A percentile compares a stretch with the other conserved stretches of the same genome.
These are phyloP conservation scores for Pleurotus sapidus DNA, from an alignment of 768 basidiomycete species.

Conservation along the genomic window DNA sequence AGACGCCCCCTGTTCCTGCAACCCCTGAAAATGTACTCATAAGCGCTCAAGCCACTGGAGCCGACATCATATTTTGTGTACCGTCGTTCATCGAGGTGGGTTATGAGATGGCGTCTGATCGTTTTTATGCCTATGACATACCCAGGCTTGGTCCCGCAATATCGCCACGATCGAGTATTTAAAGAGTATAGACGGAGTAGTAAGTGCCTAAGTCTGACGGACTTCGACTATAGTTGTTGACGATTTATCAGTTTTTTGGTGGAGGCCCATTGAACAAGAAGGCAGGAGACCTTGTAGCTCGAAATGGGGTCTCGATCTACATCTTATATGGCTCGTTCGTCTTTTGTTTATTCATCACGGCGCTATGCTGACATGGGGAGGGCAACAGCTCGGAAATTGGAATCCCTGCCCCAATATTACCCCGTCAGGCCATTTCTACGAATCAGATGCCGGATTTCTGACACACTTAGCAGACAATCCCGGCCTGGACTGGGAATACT, in stretches of 20 bases:
- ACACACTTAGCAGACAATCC: background rate
- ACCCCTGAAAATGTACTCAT: conserved; percentile 26
- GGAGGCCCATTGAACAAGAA: conserved; percentile 36
- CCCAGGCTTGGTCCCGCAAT: conserved; percentile 15
- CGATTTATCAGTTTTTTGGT: conserved; percentile 24
- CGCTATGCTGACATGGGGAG: no score
- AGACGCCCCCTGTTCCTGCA: conserved; percentile 20
- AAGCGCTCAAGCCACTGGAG: conserved; percentile 16
- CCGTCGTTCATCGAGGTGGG: conserved; percentile 30
- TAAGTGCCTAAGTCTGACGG: conserved; percentile 14
- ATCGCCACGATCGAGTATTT: conserved; percentile 12
- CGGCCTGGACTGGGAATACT: conserved; percentile 31
- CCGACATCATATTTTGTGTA: conserved; percentile 22
- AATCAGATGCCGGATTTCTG: background rate
- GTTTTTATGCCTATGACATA: background rate
- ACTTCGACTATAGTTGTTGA: background rate
- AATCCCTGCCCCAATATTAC: conserved; percentile 12
- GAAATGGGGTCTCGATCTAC: conserved; percentile 28
- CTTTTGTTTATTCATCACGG: background rate
- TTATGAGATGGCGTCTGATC: background rate
- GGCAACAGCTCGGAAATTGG: conserved; percentile 10
- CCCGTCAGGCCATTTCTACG: conserved; percentile 3
- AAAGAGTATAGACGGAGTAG: conserved; percentile 28
- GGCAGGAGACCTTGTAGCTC: conserved; percentile 29
- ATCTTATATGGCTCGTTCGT: conserved; percentile 33